Conservation (phyloP, 305 asterid species). For the Fraxinus ornus region DNA sequence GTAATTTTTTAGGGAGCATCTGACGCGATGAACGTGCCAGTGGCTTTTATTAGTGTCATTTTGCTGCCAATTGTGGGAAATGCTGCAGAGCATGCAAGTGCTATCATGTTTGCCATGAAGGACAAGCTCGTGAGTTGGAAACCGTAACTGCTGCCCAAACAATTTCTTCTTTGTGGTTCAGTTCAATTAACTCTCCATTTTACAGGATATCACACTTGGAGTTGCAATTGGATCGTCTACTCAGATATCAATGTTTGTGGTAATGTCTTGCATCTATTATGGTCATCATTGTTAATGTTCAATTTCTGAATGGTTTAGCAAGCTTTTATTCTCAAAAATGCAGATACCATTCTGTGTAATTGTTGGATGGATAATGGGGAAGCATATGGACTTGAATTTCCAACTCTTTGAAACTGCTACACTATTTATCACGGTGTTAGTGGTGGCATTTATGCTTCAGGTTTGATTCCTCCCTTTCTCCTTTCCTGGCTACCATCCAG, state of each 20-base stretch:
- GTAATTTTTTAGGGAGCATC: slow-evolving; percentile 83
- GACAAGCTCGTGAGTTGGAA: slow-evolving; percentile 83
- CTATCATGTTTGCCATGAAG: slow-evolving; percentile 98
- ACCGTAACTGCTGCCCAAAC: not conserved
- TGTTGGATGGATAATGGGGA: slow-evolving; percentile 93
- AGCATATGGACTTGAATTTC: slow-evolving; percentile 97
- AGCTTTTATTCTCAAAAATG: slow-evolving; percentile 26
- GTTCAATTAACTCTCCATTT: slow-evolving; percentile 25
- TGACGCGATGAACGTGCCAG: slow-evolving; percentile 76
- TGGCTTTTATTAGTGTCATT: slow-evolving; percentile 90
- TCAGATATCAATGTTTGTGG: slow-evolving; percentile 98
- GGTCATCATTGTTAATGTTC: not conserved
- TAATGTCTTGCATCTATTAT: slow-evolving; percentile 34
- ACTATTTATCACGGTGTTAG: slow-evolving; percentile 87
- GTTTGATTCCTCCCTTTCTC: slow-evolving; percentile 36
- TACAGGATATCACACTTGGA: slow-evolving; percentile 92
- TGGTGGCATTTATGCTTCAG: slow-evolving; percentile 98
- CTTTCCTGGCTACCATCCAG: not conserved
- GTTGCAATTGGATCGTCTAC: slow-evolving; percentile 99
- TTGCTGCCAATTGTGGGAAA: slow-evolving; percentile 96
- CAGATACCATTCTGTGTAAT: slow-evolving; percentile 98
- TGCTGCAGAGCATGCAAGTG: slow-evolving; percentile 97
- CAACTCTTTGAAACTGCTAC: slow-evolving; percentile 97
- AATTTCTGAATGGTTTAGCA: not conserved
- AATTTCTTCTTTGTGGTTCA: slow-evolving; percentile 1